Evolutionary conservation across 306 rosid genomes (phyloP).

Genomic region (Prunus mira): DNA sequence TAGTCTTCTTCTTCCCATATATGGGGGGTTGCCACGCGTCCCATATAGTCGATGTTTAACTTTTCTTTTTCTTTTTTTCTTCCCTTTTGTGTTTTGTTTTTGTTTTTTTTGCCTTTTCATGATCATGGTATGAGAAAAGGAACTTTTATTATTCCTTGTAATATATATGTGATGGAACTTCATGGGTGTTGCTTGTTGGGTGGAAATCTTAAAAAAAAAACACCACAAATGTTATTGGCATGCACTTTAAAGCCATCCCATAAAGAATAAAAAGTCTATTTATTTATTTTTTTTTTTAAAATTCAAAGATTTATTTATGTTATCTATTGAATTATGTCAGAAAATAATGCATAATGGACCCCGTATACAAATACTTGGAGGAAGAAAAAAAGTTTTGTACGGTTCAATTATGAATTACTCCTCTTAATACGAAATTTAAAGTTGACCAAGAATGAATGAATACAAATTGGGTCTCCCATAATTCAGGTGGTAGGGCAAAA

Average conservation of each 20-base stretch:
- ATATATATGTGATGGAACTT: background rate
- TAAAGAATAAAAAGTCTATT: constrained; percentile 36
- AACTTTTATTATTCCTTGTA: background rate
- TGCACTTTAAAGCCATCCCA: constrained; percentile 34
- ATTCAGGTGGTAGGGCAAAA: too few relatives aligned
- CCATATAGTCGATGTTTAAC: constrained; percentile 1
- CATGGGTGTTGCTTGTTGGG: background rate
- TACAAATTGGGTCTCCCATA: background rate
- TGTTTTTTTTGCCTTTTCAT: background rate
- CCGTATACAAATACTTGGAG: constrained; percentile 33
- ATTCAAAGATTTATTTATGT: constrained; percentile 42
- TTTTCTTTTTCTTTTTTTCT: background rate
- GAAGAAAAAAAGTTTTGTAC: constrained; percentile 5
- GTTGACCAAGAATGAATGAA: background rate
- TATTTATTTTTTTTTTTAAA: too few relatives aligned
- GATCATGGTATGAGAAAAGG: background rate
- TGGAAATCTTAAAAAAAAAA: constrained; percentile 7
- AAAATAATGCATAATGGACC: constrained; percentile 55
- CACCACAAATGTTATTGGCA: constrained; percentile 12
- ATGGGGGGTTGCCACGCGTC: constrained; percentile 69
- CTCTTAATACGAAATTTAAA: background rate
- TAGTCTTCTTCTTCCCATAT: constrained; percentile 7
- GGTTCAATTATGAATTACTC: constrained; percentile 15
- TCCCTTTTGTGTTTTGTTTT: background rate
- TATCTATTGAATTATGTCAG: constrained; percentile 33